Evolutionary conservation across 2,329 filamentous ascomycete genomes (phyloP).

Genomic region (Aspergillus calidoustus): DNA sequence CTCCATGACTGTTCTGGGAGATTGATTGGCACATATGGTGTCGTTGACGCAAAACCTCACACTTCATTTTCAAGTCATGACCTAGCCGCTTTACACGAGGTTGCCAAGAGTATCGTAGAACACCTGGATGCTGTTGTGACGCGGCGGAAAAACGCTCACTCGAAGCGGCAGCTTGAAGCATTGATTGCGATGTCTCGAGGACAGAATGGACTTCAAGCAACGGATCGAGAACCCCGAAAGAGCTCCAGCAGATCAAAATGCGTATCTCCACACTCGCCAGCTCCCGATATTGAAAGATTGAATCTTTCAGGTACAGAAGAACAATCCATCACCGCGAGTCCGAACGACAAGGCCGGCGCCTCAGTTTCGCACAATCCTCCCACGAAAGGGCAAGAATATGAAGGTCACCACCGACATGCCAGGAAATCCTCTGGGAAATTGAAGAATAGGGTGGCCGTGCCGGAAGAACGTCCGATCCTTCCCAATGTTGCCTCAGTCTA

Average conservation of each 20-base stretch:
- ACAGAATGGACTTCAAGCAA: neutral
- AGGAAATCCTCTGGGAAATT: neutral
- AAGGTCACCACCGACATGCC: neutral
- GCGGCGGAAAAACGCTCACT: conserved; percentile 55
- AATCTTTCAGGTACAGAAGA: neutral
- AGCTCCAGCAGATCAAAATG: neutral
- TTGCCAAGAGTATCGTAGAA: conserved; percentile 52
- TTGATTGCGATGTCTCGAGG: conserved; percentile 55
- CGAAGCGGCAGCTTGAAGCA: conserved; percentile 60
- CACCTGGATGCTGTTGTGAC: conserved; percentile 61
- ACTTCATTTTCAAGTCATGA: conserved; percentile 40
- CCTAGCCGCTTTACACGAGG: conserved; percentile 6
- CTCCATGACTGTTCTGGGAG: conserved; percentile 59
- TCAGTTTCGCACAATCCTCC: neutral
- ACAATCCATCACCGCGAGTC: neutral
- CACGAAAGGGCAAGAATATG: neutral
- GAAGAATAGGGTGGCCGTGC: neutral
- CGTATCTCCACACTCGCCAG: conserved; percentile 3
- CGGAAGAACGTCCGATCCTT: neutral
- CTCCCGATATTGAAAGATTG: conserved; percentile 10
- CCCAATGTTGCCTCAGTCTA: neutral
- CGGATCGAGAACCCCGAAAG: neutral
- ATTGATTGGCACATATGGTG: conserved; percentile 62
- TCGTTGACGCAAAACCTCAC: conserved; percentile 61
- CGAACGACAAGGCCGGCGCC: neutral